Percentiles rank a stretch among this genome's conserved stretches.
Conservation (phyloP, 768 basidiomycete species). For the Boletus edulis region DNA sequence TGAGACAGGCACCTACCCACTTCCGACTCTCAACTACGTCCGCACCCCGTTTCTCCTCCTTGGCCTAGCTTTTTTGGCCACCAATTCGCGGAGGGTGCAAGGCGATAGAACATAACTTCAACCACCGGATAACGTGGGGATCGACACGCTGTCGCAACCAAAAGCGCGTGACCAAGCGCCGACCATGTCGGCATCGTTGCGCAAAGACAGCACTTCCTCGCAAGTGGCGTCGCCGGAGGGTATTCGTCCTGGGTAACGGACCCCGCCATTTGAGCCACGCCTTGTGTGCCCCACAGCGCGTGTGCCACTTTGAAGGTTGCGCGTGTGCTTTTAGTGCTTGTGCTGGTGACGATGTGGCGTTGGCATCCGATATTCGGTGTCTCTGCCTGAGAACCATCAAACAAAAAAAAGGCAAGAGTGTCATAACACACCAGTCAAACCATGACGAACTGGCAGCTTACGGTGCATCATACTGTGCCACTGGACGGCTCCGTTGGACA, state of each 20-base stretch:
- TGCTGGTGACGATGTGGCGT: not conserved
- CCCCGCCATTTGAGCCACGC: constrained; percentile 21
- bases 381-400: not conserved
- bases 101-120: not conserved
- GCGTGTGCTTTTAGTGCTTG: not conserved
- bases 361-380: not conserved
- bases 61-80: not conserved
- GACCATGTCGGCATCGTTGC: constrained; percentile 2
- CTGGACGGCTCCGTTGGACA: not conserved
- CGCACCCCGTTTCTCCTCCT: not conserved
- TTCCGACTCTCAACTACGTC: not conserved
- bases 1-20: not conserved
- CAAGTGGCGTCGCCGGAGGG: not conserved
- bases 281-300: not conserved
- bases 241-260: constrained; percentile 8
- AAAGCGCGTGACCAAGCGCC: constrained; percentile 3
- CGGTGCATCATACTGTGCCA: not conserved
- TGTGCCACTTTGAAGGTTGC: not conserved
- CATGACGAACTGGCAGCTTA: not conserved
- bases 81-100: not conserved
- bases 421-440: not conserved
- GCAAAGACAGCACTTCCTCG: constrained; percentile 12
- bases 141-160: constrained; percentile 8
- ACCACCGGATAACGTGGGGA: constrained; percentile 5
- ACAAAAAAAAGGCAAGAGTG: not conserved